A percentile compares a stretch with the other conserved stretches of the same genome.
These are phyloP conservation scores for Colletotrichum viniferum DNA, from an alignment of 2,329 filamentous ascomycete species.

Conservation along the genomic window DNA sequence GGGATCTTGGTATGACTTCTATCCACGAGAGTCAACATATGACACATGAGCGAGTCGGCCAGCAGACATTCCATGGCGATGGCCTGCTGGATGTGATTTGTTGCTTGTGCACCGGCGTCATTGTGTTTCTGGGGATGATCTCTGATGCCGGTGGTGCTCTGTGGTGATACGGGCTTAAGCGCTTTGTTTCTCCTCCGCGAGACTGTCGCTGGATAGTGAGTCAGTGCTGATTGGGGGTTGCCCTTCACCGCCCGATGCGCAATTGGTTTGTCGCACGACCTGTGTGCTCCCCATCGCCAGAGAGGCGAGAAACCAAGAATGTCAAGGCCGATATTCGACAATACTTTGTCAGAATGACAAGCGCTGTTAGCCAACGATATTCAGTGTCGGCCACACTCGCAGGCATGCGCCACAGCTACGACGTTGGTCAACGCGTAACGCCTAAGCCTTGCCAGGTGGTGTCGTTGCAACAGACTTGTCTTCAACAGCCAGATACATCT, in stretches of 20 bases:
- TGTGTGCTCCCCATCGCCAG: neutral
- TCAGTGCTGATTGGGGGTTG: neutral
- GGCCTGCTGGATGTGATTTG: neutral
- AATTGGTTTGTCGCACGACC: neutral
- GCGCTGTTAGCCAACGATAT: neutral
- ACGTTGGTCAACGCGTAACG: neutral
- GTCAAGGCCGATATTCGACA: neutral
- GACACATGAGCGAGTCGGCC: neutral
- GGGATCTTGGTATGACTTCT: neutral
- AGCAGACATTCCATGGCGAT: neutral
- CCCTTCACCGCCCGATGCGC: neutral
- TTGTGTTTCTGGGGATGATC: neutral
- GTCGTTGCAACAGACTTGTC: slow-evolving; percentile 4
- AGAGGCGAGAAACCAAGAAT: neutral
- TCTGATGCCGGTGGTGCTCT: neutral
- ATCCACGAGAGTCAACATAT: neutral
- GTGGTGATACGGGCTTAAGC: neutral
- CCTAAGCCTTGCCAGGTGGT: neutral
- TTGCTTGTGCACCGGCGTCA: neutral
- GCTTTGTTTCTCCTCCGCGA: neutral
- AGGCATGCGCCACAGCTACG: neutral
- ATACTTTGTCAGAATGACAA: neutral
- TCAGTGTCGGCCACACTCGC: neutral
- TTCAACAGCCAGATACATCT: neutral
- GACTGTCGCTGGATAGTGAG: neutral